Evolutionary conservation across 2,329 filamentous ascomycete species (phyloP).

Genomic region (Sporothrix inflata): DNA sequence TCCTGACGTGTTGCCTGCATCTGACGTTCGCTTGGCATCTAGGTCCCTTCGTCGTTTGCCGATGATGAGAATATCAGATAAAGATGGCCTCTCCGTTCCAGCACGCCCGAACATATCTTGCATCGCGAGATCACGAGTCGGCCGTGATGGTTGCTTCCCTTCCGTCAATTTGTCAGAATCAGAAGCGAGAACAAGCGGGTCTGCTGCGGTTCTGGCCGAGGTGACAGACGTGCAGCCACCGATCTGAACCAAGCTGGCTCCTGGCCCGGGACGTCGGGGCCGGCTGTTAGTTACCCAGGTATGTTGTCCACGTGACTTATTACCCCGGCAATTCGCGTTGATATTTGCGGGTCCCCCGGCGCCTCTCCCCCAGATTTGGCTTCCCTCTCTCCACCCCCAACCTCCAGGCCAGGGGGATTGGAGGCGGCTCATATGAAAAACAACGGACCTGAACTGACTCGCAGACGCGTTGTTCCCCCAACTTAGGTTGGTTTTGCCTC

Average conservation of each 20-base stretch:
- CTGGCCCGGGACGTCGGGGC: conserved; percentile 2
- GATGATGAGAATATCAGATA: conserved; percentile 20
- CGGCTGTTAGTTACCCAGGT: not conserved
- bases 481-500: conserved; percentile 9
- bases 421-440: not conserved
- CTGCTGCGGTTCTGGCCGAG: not conserved
- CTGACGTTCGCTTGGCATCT: not conserved
- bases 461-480: not conserved
- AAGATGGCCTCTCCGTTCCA: not conserved
- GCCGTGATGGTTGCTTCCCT: not conserved
- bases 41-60: not conserved
- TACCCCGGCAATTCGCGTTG: conserved; percentile 24
- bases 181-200: not conserved
- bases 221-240: not conserved
- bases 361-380: not conserved
- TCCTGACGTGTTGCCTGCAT: not conserved
- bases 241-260: not conserved
- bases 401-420: not conserved
- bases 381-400: not conserved
- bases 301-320: conserved; percentile 23
- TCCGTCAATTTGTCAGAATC: not conserved
- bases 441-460: not conserved
- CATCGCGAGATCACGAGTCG: not conserved
- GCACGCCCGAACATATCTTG: not conserved
- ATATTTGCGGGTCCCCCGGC: no score